A percentile compares a stretch with the other conserved stretches of the same genome.
Conservation (phyloP, 495 filamentous ascomycete species). For the Neurospora intermedia region DNA sequence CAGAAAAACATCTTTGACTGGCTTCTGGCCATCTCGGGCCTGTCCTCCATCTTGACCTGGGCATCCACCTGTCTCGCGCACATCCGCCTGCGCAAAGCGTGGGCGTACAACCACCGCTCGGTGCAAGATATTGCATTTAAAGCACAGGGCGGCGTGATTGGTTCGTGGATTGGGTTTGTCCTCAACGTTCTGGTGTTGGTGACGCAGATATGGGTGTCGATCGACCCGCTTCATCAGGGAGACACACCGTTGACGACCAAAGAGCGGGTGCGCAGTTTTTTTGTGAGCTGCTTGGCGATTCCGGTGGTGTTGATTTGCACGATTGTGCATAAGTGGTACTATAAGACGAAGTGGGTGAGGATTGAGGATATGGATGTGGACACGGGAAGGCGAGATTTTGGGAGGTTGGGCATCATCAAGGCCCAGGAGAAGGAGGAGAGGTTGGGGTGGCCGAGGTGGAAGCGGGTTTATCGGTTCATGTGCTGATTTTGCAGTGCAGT, state of each 20-base stretch:
- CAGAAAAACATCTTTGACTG: slow-evolving; percentile 63
- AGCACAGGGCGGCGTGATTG: slow-evolving; percentile 69
- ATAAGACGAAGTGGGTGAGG: slow-evolving; percentile 55
- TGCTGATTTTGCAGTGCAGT: slow-evolving; percentile 21
- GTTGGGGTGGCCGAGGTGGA: slow-evolving; percentile 74
- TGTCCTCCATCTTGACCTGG: slow-evolving; percentile 92
- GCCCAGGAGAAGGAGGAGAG: slow-evolving; percentile 72
- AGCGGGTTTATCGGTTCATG: slow-evolving; percentile 53
- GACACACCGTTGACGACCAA: slow-evolving; percentile 26
- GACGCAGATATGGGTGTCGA: slow-evolving; percentile 85
- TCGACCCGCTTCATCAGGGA: slow-evolving; percentile 48
- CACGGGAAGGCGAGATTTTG: slow-evolving; percentile 80
- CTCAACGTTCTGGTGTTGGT: slow-evolving; percentile 72
- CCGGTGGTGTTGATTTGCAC: slow-evolving; percentile 74
- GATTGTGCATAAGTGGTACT: slow-evolving; percentile 67
- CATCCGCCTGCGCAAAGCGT: slow-evolving; percentile 81
- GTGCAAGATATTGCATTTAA: slow-evolving; percentile 74
- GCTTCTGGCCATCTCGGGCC: slow-evolving; percentile 83
- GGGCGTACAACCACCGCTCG: slow-evolving; percentile 59
- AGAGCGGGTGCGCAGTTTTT: slow-evolving; percentile 48
- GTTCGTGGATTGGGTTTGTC: slow-evolving; percentile 74
- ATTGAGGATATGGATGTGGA: slow-evolving; percentile 71
- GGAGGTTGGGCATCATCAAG: slow-evolving; percentile 62
- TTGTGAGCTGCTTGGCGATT: slow-evolving; percentile 65
- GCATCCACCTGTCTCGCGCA: slow-evolving; percentile 78